Conservation (phyloP, 768 basidiomycete species). For the Russula earlei region DNA sequence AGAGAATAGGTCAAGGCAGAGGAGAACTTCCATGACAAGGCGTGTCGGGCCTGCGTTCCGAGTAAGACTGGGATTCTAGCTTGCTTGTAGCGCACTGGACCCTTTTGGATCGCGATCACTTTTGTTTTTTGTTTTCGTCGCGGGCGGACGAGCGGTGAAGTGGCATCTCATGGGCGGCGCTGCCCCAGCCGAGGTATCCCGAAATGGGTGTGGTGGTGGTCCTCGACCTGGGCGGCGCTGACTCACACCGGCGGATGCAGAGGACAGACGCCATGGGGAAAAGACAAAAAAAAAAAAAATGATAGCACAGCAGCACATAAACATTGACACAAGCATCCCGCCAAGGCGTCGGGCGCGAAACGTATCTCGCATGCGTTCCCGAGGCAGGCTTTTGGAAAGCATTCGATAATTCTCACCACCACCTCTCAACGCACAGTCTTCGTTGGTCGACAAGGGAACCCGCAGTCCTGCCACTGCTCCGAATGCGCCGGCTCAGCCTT, state of each 20-base stretch:
- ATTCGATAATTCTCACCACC: too few relatives aligned
- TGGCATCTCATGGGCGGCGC: too few relatives aligned
- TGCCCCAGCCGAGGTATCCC: neutral
- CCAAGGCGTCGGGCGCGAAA: neutral
- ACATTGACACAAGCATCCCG: neutral
- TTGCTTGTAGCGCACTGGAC: too few relatives aligned
- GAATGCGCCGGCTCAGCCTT: neutral
- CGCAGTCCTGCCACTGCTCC: neutral
- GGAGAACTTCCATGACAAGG: too few relatives aligned
- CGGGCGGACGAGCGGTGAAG: neutral
- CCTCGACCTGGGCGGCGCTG: neutral
- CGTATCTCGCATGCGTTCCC: neutral
- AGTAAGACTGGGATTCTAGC: too few relatives aligned
- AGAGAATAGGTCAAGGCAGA: too few relatives aligned
- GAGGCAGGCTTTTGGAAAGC: too few relatives aligned
- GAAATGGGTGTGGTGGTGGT: neutral
- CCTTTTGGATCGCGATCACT: too few relatives aligned
- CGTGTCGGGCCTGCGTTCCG: too few relatives aligned
- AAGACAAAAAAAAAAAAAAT: neutral
- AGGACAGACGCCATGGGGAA: neutral
- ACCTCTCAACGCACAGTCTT: neutral
- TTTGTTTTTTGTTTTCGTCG: too few relatives aligned
- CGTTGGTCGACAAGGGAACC: constrained; percentile 1
- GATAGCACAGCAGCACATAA: too few relatives aligned
- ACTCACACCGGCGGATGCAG: too few relatives aligned